Evolutionary conservation across 139 green algal genomes (phyloP).

Genomic region (Gonium pectorale): DNA sequence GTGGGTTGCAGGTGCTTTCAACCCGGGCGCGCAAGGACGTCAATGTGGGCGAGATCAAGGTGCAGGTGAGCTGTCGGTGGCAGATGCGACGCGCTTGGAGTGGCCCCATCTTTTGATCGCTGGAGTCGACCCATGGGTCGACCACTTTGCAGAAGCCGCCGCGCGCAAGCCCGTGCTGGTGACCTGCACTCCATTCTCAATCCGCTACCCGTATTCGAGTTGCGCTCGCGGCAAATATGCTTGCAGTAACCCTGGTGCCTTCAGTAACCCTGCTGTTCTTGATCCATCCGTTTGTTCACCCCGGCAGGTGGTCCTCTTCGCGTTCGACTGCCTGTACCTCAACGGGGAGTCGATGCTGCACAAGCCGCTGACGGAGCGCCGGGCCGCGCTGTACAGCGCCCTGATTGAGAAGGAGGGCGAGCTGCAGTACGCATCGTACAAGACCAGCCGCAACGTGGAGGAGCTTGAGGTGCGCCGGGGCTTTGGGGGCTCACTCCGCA

Average conservation of each 20-base stretch:
- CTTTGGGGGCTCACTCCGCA: too few relatives aligned
- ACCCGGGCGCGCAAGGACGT: conserved; percentile 94
- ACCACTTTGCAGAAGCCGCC: too few relatives aligned
- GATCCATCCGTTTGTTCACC: neutral
- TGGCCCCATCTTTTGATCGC: too few relatives aligned
- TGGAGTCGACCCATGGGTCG: too few relatives aligned
- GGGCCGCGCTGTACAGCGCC: conserved; percentile 79
- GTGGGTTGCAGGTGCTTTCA: conserved; percentile 86
- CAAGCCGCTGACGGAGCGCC: conserved; percentile 78
- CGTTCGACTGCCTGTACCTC: conserved; percentile 98
- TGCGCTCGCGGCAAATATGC: too few relatives aligned
- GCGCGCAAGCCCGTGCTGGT: too few relatives aligned
- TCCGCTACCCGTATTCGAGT: too few relatives aligned
- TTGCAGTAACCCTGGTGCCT: too few relatives aligned
- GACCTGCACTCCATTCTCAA: too few relatives aligned
- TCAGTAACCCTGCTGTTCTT: too few relatives aligned
- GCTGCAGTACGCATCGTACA: conserved; percentile 85
- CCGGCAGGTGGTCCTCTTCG: conserved; percentile 84
- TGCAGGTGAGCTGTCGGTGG: conserved; percentile 67
- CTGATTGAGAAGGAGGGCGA: conserved; percentile 77
- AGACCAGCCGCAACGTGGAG: conserved; percentile 83
- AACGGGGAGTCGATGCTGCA: conserved; percentile 90
- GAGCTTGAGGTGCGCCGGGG: conserved; percentile 90
- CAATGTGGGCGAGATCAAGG: conserved; percentile 90
- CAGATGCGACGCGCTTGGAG: too few relatives aligned